Base-by-base conservation (phyloP, 768 basidiomycete genomes). In the Russula dissimulans region DNA sequence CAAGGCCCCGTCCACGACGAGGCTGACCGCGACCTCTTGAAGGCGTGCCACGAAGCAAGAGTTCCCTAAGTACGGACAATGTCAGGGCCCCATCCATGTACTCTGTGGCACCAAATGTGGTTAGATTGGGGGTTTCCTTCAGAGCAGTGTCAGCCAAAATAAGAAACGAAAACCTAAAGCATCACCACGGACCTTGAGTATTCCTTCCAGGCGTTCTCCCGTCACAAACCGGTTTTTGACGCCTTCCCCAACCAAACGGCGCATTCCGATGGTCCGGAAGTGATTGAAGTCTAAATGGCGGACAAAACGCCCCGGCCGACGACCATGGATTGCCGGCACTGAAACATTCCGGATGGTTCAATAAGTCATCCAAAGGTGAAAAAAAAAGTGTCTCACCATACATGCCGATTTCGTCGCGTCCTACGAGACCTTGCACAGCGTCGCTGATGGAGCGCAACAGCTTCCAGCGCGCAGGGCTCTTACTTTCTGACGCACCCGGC, bases 51-150 rank as follows among this genome's bases (percentile, higher is more conserved):
- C 95, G 86, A 61, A 98, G 83, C 67, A 99, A 85, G 17, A 99
- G 75, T 69, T 97, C 95, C 56, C 85, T 89, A 11, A 99, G 76
- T 17, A 98, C 94, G 0, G 86, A 78, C 15, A 89, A 75, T 12
- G 87, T 90, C 44, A 99, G 77, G 0, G 95, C 87, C 4, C 90
- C 87, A 66, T 99, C 95, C 91, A 99, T 97, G 70, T 97, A 99
- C 71, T 99, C 95, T 2, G 95, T 97, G 5, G 92, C 94, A n/a
- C 95, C 95, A 64, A 99, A 92, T 9, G 85, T 80, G 17, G 78
- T 78, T 11, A 98, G 76, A 65, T 93, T 93, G 0, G 92, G 91
- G 74, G 87, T 84, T 80, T 95, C 92, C 91, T 95, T 68, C 29
- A 50, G 5, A n/a, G n/a, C 22, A 41, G 56, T 17, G 48, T 49